These are phyloP conservation scores for Daucus carota DNA, from an alignment of 129 eudicot genomes.

Conservation along the genomic window DH1_v3.0 NC_030383.2:61655001-61655500, in stretches of 20 bases:
- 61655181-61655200: background rate
- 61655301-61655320: constrained; percentile 89
- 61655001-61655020: no score
- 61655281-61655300: constrained; percentile 86
- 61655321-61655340: constrained; percentile 82
- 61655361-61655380: constrained; percentile 83
- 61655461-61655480: background rate
- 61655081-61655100: background rate
- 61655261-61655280: constrained; percentile 87
- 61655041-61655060: background rate
- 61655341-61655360: constrained; percentile 93
- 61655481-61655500: background rate
- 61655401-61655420: background rate
- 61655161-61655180: background rate
- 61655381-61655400: background rate
- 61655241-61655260: constrained; percentile 15
- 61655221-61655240: background rate
- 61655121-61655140: background rate
- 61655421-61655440: background rate
- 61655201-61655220: background rate
- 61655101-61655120: background rate
- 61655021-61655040: no score
- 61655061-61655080: background rate
- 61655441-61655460: background rate
- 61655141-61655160: background rate